A percentile compares a stretch with the other conserved stretches of the same genome.
These are phyloP conservation scores for Thielaviopsis euricoi DNA, from an alignment of 2,329 filamentous ascomycete genomes.

Conservation along the genomic window DNA sequence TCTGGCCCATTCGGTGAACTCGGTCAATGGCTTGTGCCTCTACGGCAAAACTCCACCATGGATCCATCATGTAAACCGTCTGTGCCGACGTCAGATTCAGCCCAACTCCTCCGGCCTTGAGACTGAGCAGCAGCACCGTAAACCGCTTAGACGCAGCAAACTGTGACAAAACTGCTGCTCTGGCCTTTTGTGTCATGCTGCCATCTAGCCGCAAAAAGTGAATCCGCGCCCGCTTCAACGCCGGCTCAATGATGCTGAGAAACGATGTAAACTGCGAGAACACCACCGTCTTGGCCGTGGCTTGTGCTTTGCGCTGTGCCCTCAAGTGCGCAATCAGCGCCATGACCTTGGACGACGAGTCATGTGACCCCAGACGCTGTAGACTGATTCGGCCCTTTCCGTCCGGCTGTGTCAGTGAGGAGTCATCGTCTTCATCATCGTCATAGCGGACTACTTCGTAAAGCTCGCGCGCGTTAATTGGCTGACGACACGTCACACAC, in stretches of 20 bases:
- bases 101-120: slow-evolving; percentile 84
- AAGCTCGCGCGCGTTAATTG: slow-evolving; percentile 66
- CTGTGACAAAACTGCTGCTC: slow-evolving; percentile 58
- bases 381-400: slow-evolving; percentile 37
- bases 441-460: slow-evolving; percentile 85
- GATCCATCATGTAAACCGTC: slow-evolving; percentile 97
- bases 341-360: slow-evolving; percentile 79
- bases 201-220: slow-evolving; percentile 80
- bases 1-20: slow-evolving; percentile 92
- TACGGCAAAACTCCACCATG: slow-evolving; percentile 96
- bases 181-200: slow-evolving; percentile 69
- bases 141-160: slow-evolving; percentile 48
- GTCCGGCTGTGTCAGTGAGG: not conserved
- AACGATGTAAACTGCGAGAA: slow-evolving; percentile 98
- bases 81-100: slow-evolving; percentile 82
- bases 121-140: slow-evolving; percentile 62
- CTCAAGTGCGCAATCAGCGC: slow-evolving; percentile 63
- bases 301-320: slow-evolving; percentile 45
- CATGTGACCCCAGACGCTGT: slow-evolving; percentile 41
- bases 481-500: slow-evolving; percentile 82
- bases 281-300: slow-evolving; percentile 69
- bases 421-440: slow-evolving; percentile 28
- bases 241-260: slow-evolving; percentile 75
- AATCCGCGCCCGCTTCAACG: slow-evolving; percentile 56
- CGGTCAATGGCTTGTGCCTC: slow-evolving; percentile 96